A percentile compares a stretch with the other conserved stretches of the same genome.
phyloP scores from a whole-genome alignment of 2,329 filamentous ascomycete species.

The Xylariaceae sp. region DNA sequence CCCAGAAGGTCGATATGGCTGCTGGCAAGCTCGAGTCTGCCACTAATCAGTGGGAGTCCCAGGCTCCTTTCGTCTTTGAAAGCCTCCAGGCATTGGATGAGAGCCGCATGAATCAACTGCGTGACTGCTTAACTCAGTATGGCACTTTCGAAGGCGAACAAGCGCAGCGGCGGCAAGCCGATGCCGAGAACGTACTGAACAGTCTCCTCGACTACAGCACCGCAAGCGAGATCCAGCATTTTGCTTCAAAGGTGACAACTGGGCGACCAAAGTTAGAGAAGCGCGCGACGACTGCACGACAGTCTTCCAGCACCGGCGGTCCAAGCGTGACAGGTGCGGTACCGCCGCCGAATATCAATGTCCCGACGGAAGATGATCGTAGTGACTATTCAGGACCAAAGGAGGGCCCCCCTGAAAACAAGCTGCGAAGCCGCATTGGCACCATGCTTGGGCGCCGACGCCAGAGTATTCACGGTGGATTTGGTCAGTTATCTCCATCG shows the following conservation, averaged over 20 bases:
- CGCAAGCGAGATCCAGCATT: constrained; percentile 82
- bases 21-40: constrained; percentile 76
- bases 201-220: constrained; percentile 86
- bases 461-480: constrained; percentile 70
- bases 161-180: constrained; percentile 75
- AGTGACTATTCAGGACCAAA: constrained; percentile 54
- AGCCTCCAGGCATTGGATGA: constrained; percentile 91
- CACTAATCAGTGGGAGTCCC: constrained; percentile 88
- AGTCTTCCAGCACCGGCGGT: constrained; percentile 47
- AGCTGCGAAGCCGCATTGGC: constrained; percentile 67
- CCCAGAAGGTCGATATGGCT: constrained; percentile 78
- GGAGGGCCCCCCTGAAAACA: constrained; percentile 57
- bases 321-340: constrained; percentile 36
- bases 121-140: constrained; percentile 89
- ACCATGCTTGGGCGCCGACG: constrained; percentile 71
- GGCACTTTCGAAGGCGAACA: constrained; percentile 92
- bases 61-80: constrained; percentile 94
- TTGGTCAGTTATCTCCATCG: constrained; percentile 60
- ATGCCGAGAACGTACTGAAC: constrained; percentile 80
- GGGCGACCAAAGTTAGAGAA: constrained; percentile 53
- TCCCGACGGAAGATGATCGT: constrained; percentile 45
- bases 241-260: constrained; percentile 54
- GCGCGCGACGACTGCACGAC: constrained; percentile 48
- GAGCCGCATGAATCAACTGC: constrained; percentile 83
- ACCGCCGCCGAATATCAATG: constrained; percentile 39